Evolutionary conservation across 2,329 filamentous ascomycete species (phyloP).

Genomic region (Dryadomyces sulphureus): DNA sequence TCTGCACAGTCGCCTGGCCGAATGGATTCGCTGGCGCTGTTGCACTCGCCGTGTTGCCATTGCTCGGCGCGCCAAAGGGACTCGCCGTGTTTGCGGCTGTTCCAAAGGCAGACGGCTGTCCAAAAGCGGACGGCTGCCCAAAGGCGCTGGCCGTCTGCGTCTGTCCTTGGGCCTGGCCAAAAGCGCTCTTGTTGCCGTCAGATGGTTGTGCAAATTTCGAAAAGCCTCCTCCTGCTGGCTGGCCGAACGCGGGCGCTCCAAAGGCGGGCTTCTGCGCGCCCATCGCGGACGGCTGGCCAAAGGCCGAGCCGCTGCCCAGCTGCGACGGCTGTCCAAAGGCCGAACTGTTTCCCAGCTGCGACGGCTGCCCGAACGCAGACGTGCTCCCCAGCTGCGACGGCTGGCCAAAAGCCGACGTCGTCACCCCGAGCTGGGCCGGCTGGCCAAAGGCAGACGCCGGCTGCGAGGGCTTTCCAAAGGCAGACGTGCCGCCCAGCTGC

Average conservation of each 20-base stretch:
- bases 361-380: conserved; percentile 22
- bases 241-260: conserved; percentile 23
- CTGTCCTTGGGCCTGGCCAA: conserved; percentile 6
- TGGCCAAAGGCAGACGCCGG: conserved; percentile 21
- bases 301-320: conserved; percentile 14
- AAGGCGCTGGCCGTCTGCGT: conserved; percentile 7
- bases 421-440: conserved; percentile 15
- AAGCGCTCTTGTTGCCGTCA: conserved; percentile 12
- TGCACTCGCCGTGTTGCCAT: conserved; percentile 1
- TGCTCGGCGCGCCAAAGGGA: neutral
- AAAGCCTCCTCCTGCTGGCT: conserved; percentile 12
- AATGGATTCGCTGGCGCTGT: conserved; percentile 10
- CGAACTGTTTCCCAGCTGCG: conserved; percentile 15
- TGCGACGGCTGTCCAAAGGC: conserved; percentile 16
- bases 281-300: conserved; percentile 5
- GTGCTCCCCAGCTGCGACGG: conserved; percentile 11
- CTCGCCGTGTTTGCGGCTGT: conserved; percentile 8
- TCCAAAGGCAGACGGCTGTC: conserved; percentile 17
- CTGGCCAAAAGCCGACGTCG: conserved; percentile 16
- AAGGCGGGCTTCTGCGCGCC: conserved; percentile 13
- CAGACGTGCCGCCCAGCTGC: conserved; percentile 14
- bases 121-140: conserved; percentile 17
- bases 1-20: conserved; percentile 8
- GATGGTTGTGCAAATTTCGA: conserved; percentile 16
- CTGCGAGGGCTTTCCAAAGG: conserved; percentile 24